Evolutionary conservation across 2,329 filamentous ascomycete species (phyloP).

Genomic region (Fusarium sp.): DNA sequence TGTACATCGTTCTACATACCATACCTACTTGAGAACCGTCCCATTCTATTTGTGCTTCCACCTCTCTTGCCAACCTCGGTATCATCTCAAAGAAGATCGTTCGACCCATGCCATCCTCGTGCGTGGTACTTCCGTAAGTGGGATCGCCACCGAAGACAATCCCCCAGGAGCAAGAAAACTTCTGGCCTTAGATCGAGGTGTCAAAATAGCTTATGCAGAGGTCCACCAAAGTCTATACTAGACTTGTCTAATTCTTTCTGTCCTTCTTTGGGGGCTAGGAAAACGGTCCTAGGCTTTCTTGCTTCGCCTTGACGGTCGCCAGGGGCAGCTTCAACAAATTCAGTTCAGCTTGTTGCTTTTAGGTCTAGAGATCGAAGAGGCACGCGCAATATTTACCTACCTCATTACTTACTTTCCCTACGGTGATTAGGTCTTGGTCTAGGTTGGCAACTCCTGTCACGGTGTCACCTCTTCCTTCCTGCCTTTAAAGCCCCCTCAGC

Average conservation of each 20-base stretch:
- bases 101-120: constrained; percentile 28
- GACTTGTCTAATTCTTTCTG: not conserved
- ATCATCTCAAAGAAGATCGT: not conserved
- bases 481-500: not conserved
- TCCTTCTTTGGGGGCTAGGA: not conserved
- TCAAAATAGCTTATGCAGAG: not conserved
- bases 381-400: constrained; percentile 13
- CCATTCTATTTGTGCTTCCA: constrained; percentile 10
- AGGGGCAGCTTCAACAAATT: constrained; percentile 31
- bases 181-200: not conserved
- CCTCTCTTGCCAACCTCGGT: constrained; percentile 8
- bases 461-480: not conserved
- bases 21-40: constrained; percentile 14
- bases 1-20: not conserved
- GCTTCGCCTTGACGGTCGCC: constrained; percentile 9
- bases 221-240: not conserved
- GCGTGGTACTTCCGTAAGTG: constrained; percentile 38
- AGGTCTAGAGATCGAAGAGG: constrained; percentile 7
- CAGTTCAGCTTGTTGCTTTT: constrained; percentile 17
- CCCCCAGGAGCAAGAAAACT: constrained; percentile 13
- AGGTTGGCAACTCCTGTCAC: constrained; percentile 2
- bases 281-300: not conserved
- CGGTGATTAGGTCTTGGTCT: not conserved
- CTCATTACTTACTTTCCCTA: not conserved
- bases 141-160: constrained; percentile 39